Base-by-base conservation (phyloP, 352 stramenopile species). In the Blastocystis sp. region DNA sequence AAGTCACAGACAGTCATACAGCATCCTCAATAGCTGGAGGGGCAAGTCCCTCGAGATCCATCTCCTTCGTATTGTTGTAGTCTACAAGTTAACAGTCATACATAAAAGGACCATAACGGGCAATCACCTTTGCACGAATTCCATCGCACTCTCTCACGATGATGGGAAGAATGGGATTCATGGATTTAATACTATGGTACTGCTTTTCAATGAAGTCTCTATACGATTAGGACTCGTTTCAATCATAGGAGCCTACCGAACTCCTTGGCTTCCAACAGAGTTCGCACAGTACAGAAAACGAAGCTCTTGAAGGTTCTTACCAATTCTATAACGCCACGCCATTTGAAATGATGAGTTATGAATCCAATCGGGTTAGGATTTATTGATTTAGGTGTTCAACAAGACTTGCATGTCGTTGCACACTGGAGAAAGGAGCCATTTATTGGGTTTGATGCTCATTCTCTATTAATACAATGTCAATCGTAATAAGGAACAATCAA, bases 81-180 rank as follows among this genome's bases (percentile, higher is more conserved):
- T 73, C 61, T 73, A 73, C 9, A 14, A 12, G n/a, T 19, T 14
- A 73, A 14, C 16, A 39, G 32, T 19, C 6, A 39, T 49, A 46
- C 0, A 49, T 24, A 58, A 6, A 9, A 7, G 14, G 9, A 80
- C 54, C 69, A 71, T 80, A 80, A 16, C 69, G 57, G 6, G 49
- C 69, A 69, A 80, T 71, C 49, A 80, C 69, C 49, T 66, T 66
- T 7, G 69, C 69, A 12, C 54, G 49, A 71, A 71, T 66, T 0
- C 69, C 69, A 24, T 80, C 69, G 54, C 12, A 19, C 29, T 80
- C 69, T 80, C 69, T 71, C 49, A 80, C 69, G 49, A 80, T 66
- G 69, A 80, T 66, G 54, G 69, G 69, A 21, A 80, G 54, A 69
- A 80, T 80, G n/a, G 69, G 69, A 37, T 80, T 80, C 54, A 80